Evolutionary conservation across 2,329 filamentous ascomycete genomes (phyloP), one percentile per base, ranked within the genome.

Genomic region (Diaporthe citriasiana): DNA sequence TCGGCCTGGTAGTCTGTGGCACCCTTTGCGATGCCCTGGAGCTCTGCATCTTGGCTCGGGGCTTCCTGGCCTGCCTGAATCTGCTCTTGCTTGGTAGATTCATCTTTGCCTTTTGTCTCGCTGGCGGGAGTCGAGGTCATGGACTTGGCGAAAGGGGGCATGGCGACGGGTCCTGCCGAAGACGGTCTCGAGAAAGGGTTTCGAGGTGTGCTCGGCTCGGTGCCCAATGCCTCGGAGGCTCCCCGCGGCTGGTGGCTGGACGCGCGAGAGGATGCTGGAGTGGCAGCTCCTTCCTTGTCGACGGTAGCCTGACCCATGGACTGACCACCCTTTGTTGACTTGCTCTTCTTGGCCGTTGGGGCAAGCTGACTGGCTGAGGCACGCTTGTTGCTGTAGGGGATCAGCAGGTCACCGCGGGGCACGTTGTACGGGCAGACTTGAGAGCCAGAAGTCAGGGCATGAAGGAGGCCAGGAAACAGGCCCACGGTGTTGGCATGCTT

Each of bases 101-200:
- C n/a, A 6, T 13, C n/a, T 13, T 40, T n/a, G 15, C 2, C 5
- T n/a, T 53, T 22, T 1, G 4, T 3, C 2, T 9, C 12, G 13
- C 22, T 8, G n/a, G 25, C 17, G 6, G 33, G 33, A 22, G 27
- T 47, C 30, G 33, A 38, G 33, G 38, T 17, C 5, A 35, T n/a
- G 27, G 45, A 38, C 33, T 53, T n/a, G n/a, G 33, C 15, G n/a
- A 53, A 68, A 27, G n/a, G 47, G n/a, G 33, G 63, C 33, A 19
- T 19, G 25, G 33, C 2, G 15, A 68, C 8, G 47, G 63, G 47
- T 0, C 33, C 47, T 6, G 63, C 63, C 15, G n/a, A 38, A 12
- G 22, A 12, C 13, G 63, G 63, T 15, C 45, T 53, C 8, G 63
- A 68, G n/a, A 68, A 68, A 4, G 47, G 63, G 63, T 68, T 68